A percentile compares a stretch with the other conserved stretches of the same genome.
Evolutionary conservation across 108 stramenopile genomes (phyloP).

Genomic region (Cyclotella sp.): DNA sequence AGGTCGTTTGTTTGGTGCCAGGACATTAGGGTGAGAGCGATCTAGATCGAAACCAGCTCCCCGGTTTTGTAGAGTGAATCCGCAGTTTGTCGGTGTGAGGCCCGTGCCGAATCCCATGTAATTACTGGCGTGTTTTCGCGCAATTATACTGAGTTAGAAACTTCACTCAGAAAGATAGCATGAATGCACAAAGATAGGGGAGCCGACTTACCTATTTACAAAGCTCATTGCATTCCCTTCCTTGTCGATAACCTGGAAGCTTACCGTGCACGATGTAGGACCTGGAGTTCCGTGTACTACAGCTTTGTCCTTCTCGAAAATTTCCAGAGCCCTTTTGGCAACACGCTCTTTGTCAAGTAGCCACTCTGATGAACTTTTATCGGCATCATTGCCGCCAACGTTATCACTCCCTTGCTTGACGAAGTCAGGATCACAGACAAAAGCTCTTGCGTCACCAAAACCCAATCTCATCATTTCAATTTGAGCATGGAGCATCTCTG

Average conservation of each 20-base stretch:
- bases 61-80: conserved; percentile 97
- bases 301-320: conserved; percentile 71
- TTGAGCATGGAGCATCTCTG: conserved; percentile 70
- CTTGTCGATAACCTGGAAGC: conserved; percentile 91
- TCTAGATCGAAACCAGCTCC: conserved; percentile 89
- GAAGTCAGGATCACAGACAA: conserved; percentile 77
- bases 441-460: conserved; percentile 84
- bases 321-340: conserved; percentile 46
- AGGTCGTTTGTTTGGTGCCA: conserved; percentile 88
- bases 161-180: not conserved
- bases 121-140: conserved; percentile 54
- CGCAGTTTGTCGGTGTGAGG: conserved; percentile 90
- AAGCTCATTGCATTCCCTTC: conserved; percentile 94
- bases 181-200: not conserved
- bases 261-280: conserved; percentile 88
- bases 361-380: conserved; percentile 34
- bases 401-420: conserved; percentile 47
- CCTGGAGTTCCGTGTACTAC: conserved; percentile 56
- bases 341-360: conserved; percentile 70
- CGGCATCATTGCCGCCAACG: conserved; percentile 35
- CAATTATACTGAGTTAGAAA: not conserved
- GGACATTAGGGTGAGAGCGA: conserved; percentile 83
- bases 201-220: conserved; percentile 70
- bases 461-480: conserved; percentile 95
- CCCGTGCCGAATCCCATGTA: conserved; percentile 96